Evolutionary conservation across 148 eudicot species (phyloP).

Genomic region (Chenopodium quinoa): DNA sequence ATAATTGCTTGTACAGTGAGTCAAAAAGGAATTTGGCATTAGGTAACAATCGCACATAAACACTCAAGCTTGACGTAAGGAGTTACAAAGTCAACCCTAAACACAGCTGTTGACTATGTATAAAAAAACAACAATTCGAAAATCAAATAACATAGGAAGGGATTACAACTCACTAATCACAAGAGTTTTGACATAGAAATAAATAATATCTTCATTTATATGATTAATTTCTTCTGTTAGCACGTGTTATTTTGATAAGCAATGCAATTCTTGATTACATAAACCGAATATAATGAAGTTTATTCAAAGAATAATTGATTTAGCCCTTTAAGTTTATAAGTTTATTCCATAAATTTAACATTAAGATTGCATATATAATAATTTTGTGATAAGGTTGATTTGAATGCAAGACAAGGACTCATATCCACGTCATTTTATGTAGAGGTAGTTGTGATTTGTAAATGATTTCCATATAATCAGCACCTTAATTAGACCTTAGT

Average conservation of each 20-base stretch:
- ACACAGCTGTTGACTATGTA: constrained; percentile 4
- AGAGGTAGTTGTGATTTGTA: background rate
- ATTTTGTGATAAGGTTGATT: constrained; percentile 24
- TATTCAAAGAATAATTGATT: background rate
- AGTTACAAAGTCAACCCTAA: constrained; percentile 1
- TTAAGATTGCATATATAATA: background rate
- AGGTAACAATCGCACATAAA: background rate
- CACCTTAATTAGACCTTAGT: background rate
- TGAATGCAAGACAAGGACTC: constrained; percentile 13
- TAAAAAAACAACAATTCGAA: background rate
- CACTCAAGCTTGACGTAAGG: constrained; percentile 12
- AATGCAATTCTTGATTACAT: background rate
- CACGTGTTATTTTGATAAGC: background rate
- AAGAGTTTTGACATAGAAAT: background rate
- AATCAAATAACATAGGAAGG: no score
- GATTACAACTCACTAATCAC: background rate
- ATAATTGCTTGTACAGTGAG: constrained; percentile 2
- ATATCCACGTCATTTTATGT: constrained; percentile 17
- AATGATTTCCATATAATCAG: background rate
- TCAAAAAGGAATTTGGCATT: background rate
- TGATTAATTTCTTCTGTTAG: background rate
- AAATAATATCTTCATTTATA: background rate
- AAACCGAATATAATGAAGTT: background rate
- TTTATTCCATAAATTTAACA: background rate
- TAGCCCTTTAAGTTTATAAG: background rate